These are phyloP conservation scores for Bonia amplexicaulis DNA, from an alignment of 176 grass and related monocot species.

Conservation along the genomic window DNA sequence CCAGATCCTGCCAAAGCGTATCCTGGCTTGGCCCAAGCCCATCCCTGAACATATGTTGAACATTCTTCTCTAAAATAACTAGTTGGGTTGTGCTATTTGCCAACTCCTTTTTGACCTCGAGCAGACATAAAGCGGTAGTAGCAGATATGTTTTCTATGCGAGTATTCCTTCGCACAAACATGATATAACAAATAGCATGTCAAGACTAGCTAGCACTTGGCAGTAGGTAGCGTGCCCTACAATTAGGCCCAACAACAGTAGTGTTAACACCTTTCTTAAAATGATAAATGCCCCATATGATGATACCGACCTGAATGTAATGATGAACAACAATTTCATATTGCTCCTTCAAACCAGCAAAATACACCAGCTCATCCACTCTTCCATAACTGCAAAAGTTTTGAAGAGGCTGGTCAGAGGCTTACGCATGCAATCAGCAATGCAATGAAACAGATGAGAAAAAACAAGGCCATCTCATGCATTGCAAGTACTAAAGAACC, in stretches of 20 bases:
- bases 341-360: slow-evolving; percentile 90
- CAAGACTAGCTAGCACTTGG: not conserved
- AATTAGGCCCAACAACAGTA: not conserved
- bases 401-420: not conserved
- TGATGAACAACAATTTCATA: slow-evolving; percentile 95
- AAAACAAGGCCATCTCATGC: not conserved
- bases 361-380: slow-evolving; percentile 89
- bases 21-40: not conserved
- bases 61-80: slow-evolving; percentile 4
- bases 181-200: slow-evolving; percentile 1
- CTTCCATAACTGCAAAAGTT: slow-evolving; percentile 77
- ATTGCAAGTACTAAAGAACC: not conserved
- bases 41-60: not conserved
- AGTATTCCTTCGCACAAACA: not conserved
- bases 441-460: not conserved
- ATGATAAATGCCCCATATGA: not conserved
- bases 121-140: not conserved
- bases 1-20: not conserved
- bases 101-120: not conserved
- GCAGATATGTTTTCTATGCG: not conserved
- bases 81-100: not conserved
- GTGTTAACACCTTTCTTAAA: not conserved
- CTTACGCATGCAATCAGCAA: not conserved
- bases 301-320: slow-evolving; percentile 77
- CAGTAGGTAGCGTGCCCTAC: not conserved